Evolutionary conservation across 441 rosid species (phyloP), one percentile per base, ranked within the genome.

Genomic region (Biscutella laevigata): DNA sequence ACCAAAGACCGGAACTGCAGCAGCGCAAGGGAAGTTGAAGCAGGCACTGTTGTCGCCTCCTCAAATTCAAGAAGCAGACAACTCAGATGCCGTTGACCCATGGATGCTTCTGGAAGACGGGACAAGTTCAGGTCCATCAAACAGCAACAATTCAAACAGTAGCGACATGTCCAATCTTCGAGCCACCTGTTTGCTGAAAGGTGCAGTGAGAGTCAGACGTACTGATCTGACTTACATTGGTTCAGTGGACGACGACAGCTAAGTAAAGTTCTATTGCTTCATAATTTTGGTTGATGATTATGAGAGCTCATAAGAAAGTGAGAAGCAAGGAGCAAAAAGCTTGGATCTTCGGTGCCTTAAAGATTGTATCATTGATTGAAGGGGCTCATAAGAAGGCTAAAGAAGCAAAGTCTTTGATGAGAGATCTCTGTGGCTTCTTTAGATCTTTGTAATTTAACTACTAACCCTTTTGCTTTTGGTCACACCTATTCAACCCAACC

Each of bases 31-130:
- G 56, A 90, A 82, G 77, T 38, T 75, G 42, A 42, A 67, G 63
- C 71, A 61, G 66, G 14, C 61, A 12, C 22, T 53, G 45, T 33
- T 53, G 45, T 32, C 62, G 55, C 72, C 67, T 0, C 39, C 54
- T 50, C 89, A 76, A 44, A 84, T 72, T 44, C 90, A 65, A 63
- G 99, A 87, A 35, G 16, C 28, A 57, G 86, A 79, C 30, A 67
- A 24, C 56, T 52, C 62, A 42, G 96, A 90, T 56, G 60, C 37
- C 50, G 65, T 94, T 62, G 99, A 94, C 61, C 95, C 98, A 3
- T 94, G 99, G 99, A 82, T 74, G 9, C 84, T 94, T 48, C 68
- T 94, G 61, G 99, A 94, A 77, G 98, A 94, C 68, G 94, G 92
- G 36, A 84, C 84, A 15, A 97, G 88, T 20, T 78, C 89, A 28